Conservation (phyloP, 805 yeast species). For the Candida bentonensis region DNA sequence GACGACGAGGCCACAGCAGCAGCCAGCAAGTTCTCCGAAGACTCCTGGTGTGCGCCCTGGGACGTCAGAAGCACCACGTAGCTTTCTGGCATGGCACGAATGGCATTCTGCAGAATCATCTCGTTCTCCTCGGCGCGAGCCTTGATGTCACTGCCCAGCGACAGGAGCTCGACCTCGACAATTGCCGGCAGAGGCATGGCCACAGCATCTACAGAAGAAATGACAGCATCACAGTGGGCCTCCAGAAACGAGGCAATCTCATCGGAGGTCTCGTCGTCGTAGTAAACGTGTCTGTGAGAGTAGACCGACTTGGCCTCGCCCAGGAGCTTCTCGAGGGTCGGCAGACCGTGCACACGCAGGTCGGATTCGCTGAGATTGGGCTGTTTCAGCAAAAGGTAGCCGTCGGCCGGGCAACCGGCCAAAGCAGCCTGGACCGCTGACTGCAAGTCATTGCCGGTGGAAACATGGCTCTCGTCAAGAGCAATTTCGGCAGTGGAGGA, state of each 20-base stretch:
- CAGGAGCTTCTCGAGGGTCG: conserved; percentile 10
- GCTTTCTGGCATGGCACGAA: conserved; percentile 19
- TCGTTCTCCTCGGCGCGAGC: conserved; percentile 11
- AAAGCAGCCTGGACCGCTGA: conserved; percentile 7
- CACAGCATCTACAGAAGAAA: conserved; percentile 36
- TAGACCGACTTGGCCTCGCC: conserved; percentile 7
- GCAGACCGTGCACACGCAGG: conserved; percentile 16
- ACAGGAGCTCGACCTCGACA: conserved; percentile 42
- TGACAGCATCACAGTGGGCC: conserved; percentile 31
- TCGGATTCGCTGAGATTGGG: conserved; percentile 40
- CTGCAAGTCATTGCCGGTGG: conserved; percentile 1
- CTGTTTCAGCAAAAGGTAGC: conserved; percentile 40
- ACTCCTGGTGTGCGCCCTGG: conserved; percentile 16
- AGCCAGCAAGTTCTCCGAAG: conserved; percentile 1
- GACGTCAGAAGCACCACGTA: conserved; percentile 23
- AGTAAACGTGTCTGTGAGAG: conserved; percentile 9
- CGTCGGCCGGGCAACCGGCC: conserved; percentile 35
- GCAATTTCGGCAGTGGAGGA: conserved; percentile 2
- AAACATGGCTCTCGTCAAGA: conserved; percentile 1
- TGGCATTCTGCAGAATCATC: conserved; percentile 15
- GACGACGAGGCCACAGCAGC: conserved; percentile 4
- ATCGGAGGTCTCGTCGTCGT: conserved; percentile 12
- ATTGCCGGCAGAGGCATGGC: conserved; percentile 51
- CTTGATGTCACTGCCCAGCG: conserved; percentile 24
- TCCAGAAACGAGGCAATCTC: conserved; percentile 31